Evolutionary conservation across 1,284 basidiomycete genomes (phyloP).

Genomic region (Cryptococcus deneoformans): DNA sequence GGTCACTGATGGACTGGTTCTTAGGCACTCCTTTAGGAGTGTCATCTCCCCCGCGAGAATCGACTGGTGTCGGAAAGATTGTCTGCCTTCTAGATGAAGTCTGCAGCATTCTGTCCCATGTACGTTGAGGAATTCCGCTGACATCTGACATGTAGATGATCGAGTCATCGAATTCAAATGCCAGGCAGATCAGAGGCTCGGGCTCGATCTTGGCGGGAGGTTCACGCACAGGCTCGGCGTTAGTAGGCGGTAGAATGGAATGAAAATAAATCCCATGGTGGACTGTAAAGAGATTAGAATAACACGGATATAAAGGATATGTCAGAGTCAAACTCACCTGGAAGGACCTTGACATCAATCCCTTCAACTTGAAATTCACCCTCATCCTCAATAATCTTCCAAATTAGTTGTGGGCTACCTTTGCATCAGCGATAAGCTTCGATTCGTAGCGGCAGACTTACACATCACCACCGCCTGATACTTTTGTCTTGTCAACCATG

Average conservation of each 20-base stretch:
- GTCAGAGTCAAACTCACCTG: slow-evolving; percentile 20
- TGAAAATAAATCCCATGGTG: slow-evolving; percentile 41
- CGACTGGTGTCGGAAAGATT: slow-evolving; percentile 5
- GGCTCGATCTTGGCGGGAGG: slow-evolving; percentile 10
- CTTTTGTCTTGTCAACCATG: slow-evolving; percentile 47
- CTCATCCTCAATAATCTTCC: slow-evolving; percentile 40
- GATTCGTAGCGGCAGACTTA: slow-evolving; percentile 13
- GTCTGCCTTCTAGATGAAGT: neutral
- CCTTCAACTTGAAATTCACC: slow-evolving; percentile 35
- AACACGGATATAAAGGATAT: neutral
- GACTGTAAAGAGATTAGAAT: slow-evolving; percentile 10
- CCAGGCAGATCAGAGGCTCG: slow-evolving; percentile 43
- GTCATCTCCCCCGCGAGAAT: slow-evolving; percentile 1
- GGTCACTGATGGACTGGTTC: neutral
- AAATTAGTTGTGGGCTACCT: slow-evolving; percentile 32
- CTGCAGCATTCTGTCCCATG: slow-evolving; percentile 23
- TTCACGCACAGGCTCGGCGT: slow-evolving; percentile 3
- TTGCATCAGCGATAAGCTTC: neutral
- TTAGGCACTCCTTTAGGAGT: neutral
- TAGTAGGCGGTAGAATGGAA: slow-evolving; percentile 14
- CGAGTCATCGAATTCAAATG: slow-evolving; percentile 41
- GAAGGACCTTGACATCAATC: slow-evolving; percentile 35
- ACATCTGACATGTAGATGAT: slow-evolving; percentile 46
- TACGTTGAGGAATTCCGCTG: slow-evolving; percentile 33
- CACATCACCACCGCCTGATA: slow-evolving; percentile 51